phyloP scores from a whole-genome alignment of 192 early-diverging fungal species.

The Coemansia interrupta region DNA sequence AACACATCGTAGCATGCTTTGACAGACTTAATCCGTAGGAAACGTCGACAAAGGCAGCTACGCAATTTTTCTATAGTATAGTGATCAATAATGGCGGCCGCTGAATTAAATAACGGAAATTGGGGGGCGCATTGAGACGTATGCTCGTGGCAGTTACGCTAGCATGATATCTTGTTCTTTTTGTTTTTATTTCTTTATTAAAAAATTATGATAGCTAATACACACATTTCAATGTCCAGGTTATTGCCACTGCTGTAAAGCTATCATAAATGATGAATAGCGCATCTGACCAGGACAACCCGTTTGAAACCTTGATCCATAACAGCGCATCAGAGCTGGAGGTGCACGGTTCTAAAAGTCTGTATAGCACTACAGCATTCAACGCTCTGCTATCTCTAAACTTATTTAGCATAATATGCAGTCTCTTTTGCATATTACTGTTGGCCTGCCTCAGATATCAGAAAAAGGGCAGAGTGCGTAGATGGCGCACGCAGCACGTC shows the following conservation, averaged over 20 bases:
- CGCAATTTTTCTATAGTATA: background rate
- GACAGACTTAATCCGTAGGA: slow-evolving; percentile 2
- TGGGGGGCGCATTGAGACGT: background rate
- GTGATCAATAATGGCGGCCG: too few relatives aligned
- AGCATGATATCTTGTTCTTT: background rate
- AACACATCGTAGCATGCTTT: slow-evolving; percentile 4
- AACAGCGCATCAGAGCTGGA: background rate
- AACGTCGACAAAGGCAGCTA: background rate
- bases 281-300: slow-evolving; percentile 12
- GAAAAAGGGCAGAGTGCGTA: slow-evolving; percentile 5
- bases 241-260: too few relatives aligned
- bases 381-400: slow-evolving; percentile 13
- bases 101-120: background rate
- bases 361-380: slow-evolving; percentile 19
- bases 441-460: slow-evolving; percentile 9
- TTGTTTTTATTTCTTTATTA: background rate
- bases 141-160: too few relatives aligned
- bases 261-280: background rate
- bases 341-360: background rate
- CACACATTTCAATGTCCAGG: too few relatives aligned
- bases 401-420: slow-evolving; percentile 21
- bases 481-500: slow-evolving; percentile 22
- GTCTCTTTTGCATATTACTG: slow-evolving; percentile 11
- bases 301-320: slow-evolving; percentile 18
- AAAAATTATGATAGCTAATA: background rate